Evolutionary conservation across 139 green algal genomes (phyloP), one percentile per base, ranked within the genome.

Genomic region (Chlorella ohadii): DNA sequence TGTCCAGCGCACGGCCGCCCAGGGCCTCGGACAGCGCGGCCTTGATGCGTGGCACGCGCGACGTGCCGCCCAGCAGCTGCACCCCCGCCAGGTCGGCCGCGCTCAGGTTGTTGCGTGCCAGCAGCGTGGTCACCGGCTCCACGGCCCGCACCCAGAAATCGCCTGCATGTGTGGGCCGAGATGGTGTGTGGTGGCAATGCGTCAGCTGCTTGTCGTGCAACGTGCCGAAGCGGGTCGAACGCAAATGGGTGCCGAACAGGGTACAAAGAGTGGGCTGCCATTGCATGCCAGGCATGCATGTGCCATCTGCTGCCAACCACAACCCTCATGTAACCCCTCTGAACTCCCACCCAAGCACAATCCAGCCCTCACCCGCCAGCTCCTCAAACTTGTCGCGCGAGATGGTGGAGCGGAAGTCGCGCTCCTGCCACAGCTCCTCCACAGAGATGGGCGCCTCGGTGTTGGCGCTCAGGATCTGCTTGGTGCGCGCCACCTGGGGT

Each of bases 401-500:
- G 78, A 96, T 92, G 66, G 67, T 81, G 33, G 79, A 86, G 70
- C 88, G 70, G 84, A 99, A 99, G 92, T 99, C 97, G n/a, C 84
- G 84, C 59, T 96, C 96, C 22, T 96, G 89, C 38, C 55, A 84
- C 44, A 99, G 87, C 81, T 97, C 94, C 87, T 99, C 97, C 38
- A 99, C 95, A 38, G 80, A 93, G 66, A 98, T 82, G 33, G 95
- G 95, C 16, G 96, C 97, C 34, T 92, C 92, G 22, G 73, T 93
- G 91, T 99, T 99, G 87, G 97, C 97, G 34, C 90, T 97, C 51
- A 99, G 94, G 20, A 99, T 92, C 84, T 99, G 94, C 91, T 99
- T 99, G 28, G 96, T 98, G 71, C 94, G 93, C 47, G 94, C 93
- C 27, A 96, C 92, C 88, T 96, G 86, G 70, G 65, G n/a, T 1